phyloP scores from a whole-genome alignment of 2,329 filamentous ascomycete genomes.

The Penicillium sp. region DNA sequence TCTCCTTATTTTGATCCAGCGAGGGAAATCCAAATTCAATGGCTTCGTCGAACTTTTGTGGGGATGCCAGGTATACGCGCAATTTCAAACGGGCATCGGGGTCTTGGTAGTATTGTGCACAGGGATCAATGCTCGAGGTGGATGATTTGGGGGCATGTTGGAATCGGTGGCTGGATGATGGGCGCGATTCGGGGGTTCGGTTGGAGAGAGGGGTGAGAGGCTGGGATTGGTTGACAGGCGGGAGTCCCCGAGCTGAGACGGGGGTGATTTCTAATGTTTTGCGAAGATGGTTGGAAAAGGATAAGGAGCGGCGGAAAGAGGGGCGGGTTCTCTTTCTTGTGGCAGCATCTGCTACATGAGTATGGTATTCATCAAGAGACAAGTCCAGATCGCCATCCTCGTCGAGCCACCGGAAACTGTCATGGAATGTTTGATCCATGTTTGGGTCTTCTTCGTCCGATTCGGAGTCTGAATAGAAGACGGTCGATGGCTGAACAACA shows the following conservation, averaged over 20 bases:
- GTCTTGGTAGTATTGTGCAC: conserved; percentile 82
- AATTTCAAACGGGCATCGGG: conserved; percentile 84
- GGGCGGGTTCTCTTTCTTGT: conserved; percentile 42
- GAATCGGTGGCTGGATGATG: conserved; percentile 48
- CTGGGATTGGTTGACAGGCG: conserved; percentile 48
- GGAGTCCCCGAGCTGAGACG: conserved; percentile 36
- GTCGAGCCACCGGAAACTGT: conserved; percentile 72
- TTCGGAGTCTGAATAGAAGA: conserved; percentile 33
- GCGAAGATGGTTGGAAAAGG: conserved; percentile 68
- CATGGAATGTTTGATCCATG: conserved; percentile 59
- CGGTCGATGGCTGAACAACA: conserved; percentile 23
- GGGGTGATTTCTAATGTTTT: conserved; percentile 29
- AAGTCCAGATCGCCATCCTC: conserved; percentile 71
- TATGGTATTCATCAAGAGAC: conserved; percentile 68
- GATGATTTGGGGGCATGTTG: conserved; percentile 54
- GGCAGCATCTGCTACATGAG: conserved; percentile 56
- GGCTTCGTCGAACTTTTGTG: conserved; percentile 93
- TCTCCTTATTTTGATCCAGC: conserved; percentile 35
- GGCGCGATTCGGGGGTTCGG: conserved; percentile 39
- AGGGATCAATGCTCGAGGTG: conserved; percentile 62
- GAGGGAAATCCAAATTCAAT: conserved; percentile 87
- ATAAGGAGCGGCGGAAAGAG: conserved; percentile 70
- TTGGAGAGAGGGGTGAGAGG: conserved; percentile 28
- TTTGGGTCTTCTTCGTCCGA: conserved; percentile 35
- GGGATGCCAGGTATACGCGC: conserved; percentile 79